These are phyloP conservation scores for Chrysanthemum lavandulifolium DNA, from an alignment of 129 eudicot genomes.

Conservation along the genomic window DNA sequence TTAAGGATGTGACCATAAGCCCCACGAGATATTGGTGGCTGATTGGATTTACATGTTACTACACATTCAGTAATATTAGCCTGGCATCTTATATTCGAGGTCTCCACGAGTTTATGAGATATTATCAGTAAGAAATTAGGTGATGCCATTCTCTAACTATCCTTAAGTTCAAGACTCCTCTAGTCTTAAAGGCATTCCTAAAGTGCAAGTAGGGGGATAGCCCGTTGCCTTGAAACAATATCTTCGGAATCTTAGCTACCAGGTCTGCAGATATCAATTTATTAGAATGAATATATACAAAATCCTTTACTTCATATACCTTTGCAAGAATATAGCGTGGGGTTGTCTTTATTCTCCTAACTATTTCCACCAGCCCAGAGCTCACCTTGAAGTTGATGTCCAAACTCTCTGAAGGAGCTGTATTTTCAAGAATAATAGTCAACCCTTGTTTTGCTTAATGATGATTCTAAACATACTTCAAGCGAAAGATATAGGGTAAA, in stretches of 20 bases:
- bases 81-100: not conserved
- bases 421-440: slow-evolving; percentile 24
- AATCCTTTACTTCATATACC: slow-evolving; percentile 45
- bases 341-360: slow-evolving; percentile 70
- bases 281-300: not conserved
- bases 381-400: slow-evolving; percentile 91
- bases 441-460: slow-evolving; percentile 7
- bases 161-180: too few species aligned
- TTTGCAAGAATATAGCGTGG: slow-evolving; percentile 97
- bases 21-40: too few species aligned
- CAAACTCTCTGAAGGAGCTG: slow-evolving; percentile 95
- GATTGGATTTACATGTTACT: not conserved
- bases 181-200: too few species aligned
- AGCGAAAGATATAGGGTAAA: too few species aligned
- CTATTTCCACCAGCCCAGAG: slow-evolving; percentile 97
- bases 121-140: slow-evolving; percentile 1
- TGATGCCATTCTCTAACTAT: too few species aligned
- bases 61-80: not conserved
- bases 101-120: slow-evolving; percentile 10
- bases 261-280: not conserved
- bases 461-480: slow-evolving; percentile 18
- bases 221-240: not conserved
- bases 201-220: too few species aligned
- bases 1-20: too few species aligned
- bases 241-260: slow-evolving; percentile 9